Base-by-base conservation (phyloP, 78 protist species). In the Guillardia theta region DNA sequence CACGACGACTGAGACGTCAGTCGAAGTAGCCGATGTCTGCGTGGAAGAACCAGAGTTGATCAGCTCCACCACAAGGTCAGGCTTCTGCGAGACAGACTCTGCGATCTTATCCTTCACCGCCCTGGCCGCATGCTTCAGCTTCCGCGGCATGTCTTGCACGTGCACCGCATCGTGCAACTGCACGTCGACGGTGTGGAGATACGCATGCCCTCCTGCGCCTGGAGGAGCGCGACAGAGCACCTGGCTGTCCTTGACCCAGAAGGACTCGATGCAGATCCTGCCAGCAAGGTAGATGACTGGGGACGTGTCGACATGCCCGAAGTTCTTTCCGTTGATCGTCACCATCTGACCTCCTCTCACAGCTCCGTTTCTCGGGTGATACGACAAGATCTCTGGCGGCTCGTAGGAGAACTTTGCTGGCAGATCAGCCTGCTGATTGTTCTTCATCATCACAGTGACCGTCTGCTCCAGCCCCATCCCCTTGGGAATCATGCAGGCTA, bases 131-230 rank as follows among this genome's bases (percentile, higher is more conserved):
- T 18, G 33, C 41, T 70, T 70, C 45, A 70, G 1, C 45, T 43
- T 36, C 41, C 83, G 83, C 83, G 83, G 83, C 83, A 70, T 70
- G 83, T 70, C 90, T 19, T 78, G 90, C 90, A 78, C 90, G 90
- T 78, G 90, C 45, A 43, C 43, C 90, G 90, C 90, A 18, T 12
- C 53, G 53, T 78, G 53, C 53, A 78, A 43, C 44, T 78, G 10
- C 24, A 78, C 50, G 90, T 78, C 90, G 48, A 78, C 48, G 48
- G 39, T 18, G 90, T 78, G 90, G 41, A 78, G 90, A n/a, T 1
- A 1, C 43, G 90, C 8, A 27, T 18, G 15, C 37, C 90, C 90
- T 18, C 90, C 90, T 10, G 24, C 90, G 15, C 90, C 90, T 10
- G 90, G 90, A 18, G 90, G 90, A 36, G 41, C 8, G 44, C 90